Evolutionary conservation across 2,329 filamentous ascomycete genomes (phyloP).

Genomic region (Cucurbitaria berberidis): DNA sequence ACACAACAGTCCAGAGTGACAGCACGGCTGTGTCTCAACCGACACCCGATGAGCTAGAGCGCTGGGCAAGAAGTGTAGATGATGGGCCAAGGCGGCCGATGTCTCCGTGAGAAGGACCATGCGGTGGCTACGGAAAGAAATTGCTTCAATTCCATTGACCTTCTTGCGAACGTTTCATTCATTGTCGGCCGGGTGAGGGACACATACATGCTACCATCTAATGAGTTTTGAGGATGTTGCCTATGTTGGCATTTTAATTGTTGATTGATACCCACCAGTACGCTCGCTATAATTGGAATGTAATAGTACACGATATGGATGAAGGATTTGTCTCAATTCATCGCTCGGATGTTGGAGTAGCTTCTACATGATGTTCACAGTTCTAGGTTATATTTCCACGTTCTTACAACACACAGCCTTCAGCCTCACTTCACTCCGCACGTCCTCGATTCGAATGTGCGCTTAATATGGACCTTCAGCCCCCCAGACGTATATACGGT

Average conservation of each 20-base stretch:
- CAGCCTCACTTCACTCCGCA: background rate
- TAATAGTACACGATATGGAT: conserved; percentile 4
- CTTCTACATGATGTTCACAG: background rate
- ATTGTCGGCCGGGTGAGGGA: background rate
- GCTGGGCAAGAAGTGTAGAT: conserved; percentile 26
- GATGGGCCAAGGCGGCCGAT: conserved; percentile 15
- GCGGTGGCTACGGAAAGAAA: no score
- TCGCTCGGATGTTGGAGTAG: background rate
- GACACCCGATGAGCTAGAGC: conserved; percentile 40
- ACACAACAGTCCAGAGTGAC: conserved; percentile 41
- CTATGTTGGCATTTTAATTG: background rate
- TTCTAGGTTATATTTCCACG: background rate
- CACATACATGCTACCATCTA: background rate
- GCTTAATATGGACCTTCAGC: background rate
- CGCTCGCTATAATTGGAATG: conserved; percentile 20
- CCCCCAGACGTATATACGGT: no score
- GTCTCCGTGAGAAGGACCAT: conserved; percentile 14
- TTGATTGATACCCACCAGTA: conserved; percentile 26
- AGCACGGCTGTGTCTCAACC: conserved; percentile 45
- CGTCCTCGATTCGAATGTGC: background rate
- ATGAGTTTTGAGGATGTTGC: background rate
- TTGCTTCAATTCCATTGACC: background rate
- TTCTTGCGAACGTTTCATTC: background rate
- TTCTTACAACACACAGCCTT: background rate
- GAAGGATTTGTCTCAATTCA: background rate